Conservation (phyloP, 441 rosid genomes). For the Syzygium syzygioides region DNA sequence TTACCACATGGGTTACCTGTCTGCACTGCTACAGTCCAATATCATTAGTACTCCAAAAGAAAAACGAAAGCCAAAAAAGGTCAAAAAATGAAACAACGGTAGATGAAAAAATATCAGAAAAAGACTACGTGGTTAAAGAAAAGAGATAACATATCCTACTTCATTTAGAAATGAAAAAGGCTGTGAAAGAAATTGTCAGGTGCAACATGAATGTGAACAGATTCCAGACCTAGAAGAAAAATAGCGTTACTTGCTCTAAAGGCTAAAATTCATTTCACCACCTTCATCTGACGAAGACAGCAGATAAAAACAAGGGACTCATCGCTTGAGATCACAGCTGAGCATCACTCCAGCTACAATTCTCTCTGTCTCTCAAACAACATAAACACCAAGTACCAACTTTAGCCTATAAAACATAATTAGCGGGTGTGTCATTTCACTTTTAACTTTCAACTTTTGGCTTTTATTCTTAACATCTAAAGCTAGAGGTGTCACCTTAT, state of each 20-base stretch:
- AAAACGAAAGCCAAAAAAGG: not conserved
- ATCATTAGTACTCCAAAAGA: not conserved
- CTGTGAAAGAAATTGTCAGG: not conserved
- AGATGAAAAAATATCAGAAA: not conserved
- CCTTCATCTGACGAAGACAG: not conserved
- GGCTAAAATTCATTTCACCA: not conserved
- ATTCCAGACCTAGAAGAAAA: not conserved
- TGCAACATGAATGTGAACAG: not conserved
- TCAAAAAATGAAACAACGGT: not conserved
- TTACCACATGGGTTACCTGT: not conserved
- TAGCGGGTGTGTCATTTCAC: not conserved
- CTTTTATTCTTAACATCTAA: not conserved
- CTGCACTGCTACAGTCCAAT: not conserved
- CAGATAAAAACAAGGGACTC: not conserved
- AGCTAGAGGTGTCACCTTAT: not conserved
- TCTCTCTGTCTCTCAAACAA: not conserved
- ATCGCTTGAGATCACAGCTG: rapidly evolving
- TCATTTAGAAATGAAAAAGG: not conserved
- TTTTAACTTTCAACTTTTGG: not conserved
- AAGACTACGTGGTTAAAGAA: not conserved
- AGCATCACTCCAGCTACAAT: not conserved
- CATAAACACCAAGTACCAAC: not conserved
- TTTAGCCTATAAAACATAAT: not conserved
- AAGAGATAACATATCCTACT: not conserved
- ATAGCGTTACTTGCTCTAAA: not conserved